Percentiles rank a stretch among this genome's conserved stretches.
phyloP scores from a whole-genome alignment of 768 basidiomycete genomes.

The Boletus pseudopeckii region DNA sequence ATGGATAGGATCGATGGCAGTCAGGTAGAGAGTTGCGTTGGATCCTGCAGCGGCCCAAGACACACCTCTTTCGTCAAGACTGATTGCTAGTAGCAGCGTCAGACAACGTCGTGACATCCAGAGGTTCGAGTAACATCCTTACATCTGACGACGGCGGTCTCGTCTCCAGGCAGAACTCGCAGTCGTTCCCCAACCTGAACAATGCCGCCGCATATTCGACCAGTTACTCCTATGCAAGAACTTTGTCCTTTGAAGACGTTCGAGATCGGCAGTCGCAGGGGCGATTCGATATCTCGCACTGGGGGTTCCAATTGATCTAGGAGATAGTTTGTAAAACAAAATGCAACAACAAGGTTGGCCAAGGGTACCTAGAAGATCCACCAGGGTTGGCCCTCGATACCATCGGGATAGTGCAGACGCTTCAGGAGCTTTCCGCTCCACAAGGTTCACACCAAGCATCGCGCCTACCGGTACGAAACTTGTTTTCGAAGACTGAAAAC shows the following conservation, averaged over 20 bases:
- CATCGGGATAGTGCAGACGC: slow-evolving; percentile 54
- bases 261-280: slow-evolving; percentile 84
- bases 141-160: slow-evolving; percentile 77
- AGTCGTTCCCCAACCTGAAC: slow-evolving; percentile 90
- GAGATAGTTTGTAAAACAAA: not conserved
- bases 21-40: slow-evolving; percentile 83
- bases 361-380: slow-evolving; percentile 70
- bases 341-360: not conserved
- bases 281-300: slow-evolving; percentile 64
- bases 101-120: not conserved
- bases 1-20: slow-evolving; percentile 80
- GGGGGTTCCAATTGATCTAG: slow-evolving; percentile 83
- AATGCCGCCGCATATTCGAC: slow-evolving; percentile 81
- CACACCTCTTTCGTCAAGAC: slow-evolving; percentile 70
- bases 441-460: slow-evolving; percentile 84
- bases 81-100: slow-evolving; percentile 59
- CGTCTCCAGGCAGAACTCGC: slow-evolving; percentile 88
- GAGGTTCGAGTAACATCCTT: slow-evolving; percentile 12
- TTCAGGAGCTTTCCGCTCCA: slow-evolving; percentile 45
- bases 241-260: slow-evolving; percentile 93
- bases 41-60: slow-evolving; percentile 90
- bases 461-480: slow-evolving; percentile 88
- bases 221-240: slow-evolving; percentile 74
- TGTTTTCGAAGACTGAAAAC: slow-evolving; percentile 76
- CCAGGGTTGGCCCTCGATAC: slow-evolving; percentile 85